phyloP scores from a whole-genome alignment of 1,284 basidiomycete genomes.

The Puccinia polysora region DNA sequence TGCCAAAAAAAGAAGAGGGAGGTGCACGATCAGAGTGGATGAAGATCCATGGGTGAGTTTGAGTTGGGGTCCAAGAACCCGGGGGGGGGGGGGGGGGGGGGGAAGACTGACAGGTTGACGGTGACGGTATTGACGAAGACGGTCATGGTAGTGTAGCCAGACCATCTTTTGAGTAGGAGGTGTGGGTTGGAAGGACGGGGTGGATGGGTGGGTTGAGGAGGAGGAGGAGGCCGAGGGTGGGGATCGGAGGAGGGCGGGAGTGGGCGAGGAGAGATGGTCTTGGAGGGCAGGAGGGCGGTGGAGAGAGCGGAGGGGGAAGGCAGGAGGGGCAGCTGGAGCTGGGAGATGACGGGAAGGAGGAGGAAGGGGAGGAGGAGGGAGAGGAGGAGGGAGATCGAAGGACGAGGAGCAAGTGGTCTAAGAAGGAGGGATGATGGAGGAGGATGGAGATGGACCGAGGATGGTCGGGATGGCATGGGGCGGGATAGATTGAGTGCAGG shows the following conservation, averaged over 20 bases:
- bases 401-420: too few relatives aligned
- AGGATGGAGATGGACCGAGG: too few relatives aligned
- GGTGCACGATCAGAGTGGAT: too few relatives aligned
- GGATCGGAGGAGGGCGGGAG: not conserved
- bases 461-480: too few relatives aligned
- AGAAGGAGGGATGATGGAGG: too few relatives aligned
- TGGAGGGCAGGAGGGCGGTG: not conserved
- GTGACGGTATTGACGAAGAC: slow-evolving; percentile 37
- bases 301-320: not conserved
- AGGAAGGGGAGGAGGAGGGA: not conserved
- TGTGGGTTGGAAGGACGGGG: not conserved
- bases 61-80: too few relatives aligned
- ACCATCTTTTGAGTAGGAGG: slow-evolving; percentile 19
- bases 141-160: slow-evolving; percentile 29
- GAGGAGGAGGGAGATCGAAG: not conserved
- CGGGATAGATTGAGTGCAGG: too few relatives aligned
- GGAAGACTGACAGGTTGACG: slow-evolving; percentile 20
- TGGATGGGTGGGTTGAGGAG: not conserved
- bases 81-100: too few relatives aligned
- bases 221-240: slow-evolving; percentile 1
- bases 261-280: not conserved
- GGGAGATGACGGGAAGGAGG: not conserved
- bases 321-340: not conserved
- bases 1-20: too few relatives aligned
- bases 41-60: too few relatives aligned